phyloP scores from a whole-genome alignment of 495 filamentous ascomycete genomes.

The Xylaria telfairii region DNA sequence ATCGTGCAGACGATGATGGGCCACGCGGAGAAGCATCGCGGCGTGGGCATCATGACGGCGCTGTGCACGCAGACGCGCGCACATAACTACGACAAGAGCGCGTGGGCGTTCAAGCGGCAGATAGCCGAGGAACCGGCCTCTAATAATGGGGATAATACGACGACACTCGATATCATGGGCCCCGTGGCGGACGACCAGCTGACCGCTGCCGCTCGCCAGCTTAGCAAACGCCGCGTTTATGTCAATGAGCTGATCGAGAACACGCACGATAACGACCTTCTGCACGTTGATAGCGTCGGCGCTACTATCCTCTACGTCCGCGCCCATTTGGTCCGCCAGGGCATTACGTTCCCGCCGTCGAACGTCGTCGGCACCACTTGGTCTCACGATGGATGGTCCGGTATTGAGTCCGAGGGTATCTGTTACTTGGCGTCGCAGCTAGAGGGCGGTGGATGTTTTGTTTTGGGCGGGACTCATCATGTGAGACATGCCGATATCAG shows the following conservation, averaged over 20 bases:
- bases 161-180: conserved; percentile 42
- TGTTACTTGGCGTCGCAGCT: conserved; percentile 32
- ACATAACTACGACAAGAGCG: conserved; percentile 35
- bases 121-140: background rate
- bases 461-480: conserved; percentile 31
- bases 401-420: conserved; percentile 30
- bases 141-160: conserved; percentile 8
- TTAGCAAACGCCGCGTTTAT: conserved; percentile 32
- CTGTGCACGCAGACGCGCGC: conserved; percentile 31
- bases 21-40: conserved; percentile 24
- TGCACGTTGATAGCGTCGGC: conserved; percentile 33
- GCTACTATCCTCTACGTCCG: conserved; percentile 31
- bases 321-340: conserved; percentile 29
- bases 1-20: conserved; percentile 33
- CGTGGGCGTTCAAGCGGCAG: conserved; percentile 24
- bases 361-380: conserved; percentile 33
- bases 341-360: conserved; percentile 30
- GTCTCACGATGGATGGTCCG: conserved; percentile 34
- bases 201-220: conserved; percentile 44
- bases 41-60: conserved; percentile 33
- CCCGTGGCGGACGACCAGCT: conserved; percentile 48
- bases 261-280: conserved; percentile 29
- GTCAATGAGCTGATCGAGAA: conserved; percentile 32
- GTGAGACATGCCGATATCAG: conserved; percentile 33
- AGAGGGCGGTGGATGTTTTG: conserved; percentile 31